Conservation (phyloP, 805 yeast species). For the Komagataella mondaviorum region DNA sequence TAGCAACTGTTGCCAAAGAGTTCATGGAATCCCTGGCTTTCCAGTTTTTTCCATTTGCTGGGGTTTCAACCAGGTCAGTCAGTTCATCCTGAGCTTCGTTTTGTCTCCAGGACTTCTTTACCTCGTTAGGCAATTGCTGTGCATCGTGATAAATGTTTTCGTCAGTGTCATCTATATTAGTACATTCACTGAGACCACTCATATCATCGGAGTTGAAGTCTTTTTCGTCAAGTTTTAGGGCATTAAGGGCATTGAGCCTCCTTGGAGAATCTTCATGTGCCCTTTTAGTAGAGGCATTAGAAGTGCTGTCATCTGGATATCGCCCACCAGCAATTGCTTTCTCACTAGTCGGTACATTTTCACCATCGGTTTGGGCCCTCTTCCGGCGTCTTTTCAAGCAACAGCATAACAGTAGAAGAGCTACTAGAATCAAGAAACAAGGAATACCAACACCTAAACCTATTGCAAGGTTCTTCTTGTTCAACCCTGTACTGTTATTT, state of each 20-base stretch:
- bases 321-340: constrained; percentile 19
- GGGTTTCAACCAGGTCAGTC: neutral
- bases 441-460: constrained; percentile 88
- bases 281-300: constrained; percentile 8
- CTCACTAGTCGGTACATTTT: constrained; percentile 8
- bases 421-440: constrained; percentile 33
- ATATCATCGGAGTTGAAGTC: constrained; percentile 14
- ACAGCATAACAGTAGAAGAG: constrained; percentile 37
- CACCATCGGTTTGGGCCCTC: constrained; percentile 16
- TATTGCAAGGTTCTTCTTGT: constrained; percentile 57
- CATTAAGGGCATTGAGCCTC: constrained; percentile 36
- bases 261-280: constrained; percentile 8
- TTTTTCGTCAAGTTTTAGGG: constrained; percentile 33
- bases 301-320: constrained; percentile 4
- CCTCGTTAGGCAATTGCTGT: constrained; percentile 7
- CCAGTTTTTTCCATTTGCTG: constrained; percentile 12
- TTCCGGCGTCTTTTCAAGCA: constrained; percentile 32
- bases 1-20: constrained; percentile 74
- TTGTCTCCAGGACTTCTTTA: constrained; percentile 49
- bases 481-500: constrained; percentile 7
- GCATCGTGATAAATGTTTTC: constrained; percentile 18
- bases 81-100: constrained; percentile 17
- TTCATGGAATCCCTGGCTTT: constrained; percentile 50
- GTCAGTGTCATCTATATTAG: constrained; percentile 32
- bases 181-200: constrained; percentile 33